Evolutionary conservation across 495 filamentous ascomycete genomes (phyloP), one percentile per base, ranked within the genome.

Genomic region (Antarctomyces pellizariae): DNA sequence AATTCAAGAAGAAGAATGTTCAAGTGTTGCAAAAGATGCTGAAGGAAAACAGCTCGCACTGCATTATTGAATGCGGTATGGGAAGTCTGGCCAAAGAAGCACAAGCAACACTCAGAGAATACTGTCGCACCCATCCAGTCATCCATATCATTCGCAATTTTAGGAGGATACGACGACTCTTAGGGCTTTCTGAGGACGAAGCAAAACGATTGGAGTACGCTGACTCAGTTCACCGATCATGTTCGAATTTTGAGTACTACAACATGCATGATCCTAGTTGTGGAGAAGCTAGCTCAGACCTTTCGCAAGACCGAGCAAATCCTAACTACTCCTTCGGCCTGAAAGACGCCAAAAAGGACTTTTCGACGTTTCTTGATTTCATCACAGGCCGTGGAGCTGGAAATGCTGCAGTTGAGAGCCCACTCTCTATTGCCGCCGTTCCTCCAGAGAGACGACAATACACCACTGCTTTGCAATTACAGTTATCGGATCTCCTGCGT

Each of bases 201-300:
- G 44, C 50, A 42, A 33, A 49, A 35, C 38, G 66, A 34, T 36
- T 72, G 34, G 47, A 56, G 46, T 41, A 61, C 42, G 39, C 53
- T 41, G 47, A 70, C 40, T 49, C 62, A 13, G 44, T 51, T 25
- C 58, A 73, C 43, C 53, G 70, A 28, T 52, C 51, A 9, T 80
- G 73, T 45, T 75, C 75, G 5, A 82, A 80, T 39, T 63, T 74
- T 19, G 75, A 82, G 42, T 82, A 71, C 38, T 82, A 71, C 51
- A 86, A 86, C 36, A 43, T 78, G 21, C 64, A 50, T 36, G 50
- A 71, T 39, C 38, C 39, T 38, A 34, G 48, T 35, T 18, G 49
- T 42, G 35, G 37, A 42, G 15, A 37, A 35, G 14, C 43, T 44
- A n/a, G n/a, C n/a, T n/a, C n/a, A n/a, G n/a, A 38, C 9, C 45